Base-by-base conservation (phyloP, 768 basidiomycete species). In the Hemileccinum impolitum region DNA sequence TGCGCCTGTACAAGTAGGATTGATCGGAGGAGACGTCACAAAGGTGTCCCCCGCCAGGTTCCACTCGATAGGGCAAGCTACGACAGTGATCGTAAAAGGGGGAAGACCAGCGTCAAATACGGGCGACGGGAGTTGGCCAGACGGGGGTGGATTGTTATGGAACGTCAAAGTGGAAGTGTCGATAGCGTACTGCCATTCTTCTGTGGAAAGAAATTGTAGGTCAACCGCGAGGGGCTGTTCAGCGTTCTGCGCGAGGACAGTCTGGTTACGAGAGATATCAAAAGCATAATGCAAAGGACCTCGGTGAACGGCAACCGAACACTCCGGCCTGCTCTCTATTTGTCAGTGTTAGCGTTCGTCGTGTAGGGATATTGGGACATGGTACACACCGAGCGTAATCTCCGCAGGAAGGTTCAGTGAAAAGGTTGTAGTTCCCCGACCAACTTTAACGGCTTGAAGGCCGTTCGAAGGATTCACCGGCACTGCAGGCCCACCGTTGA, bases 1-100 rank as follows among this genome's bases (percentile, higher is more conserved):
- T 47, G 46, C n/a, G 3, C 75, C 77, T 1, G 66, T 70, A 52
- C 78, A 80, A 37, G 65, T 49, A 0, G 76, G 75, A 46, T 68
- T 68, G 0, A 73, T 75, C 8, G 68, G 69, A 28, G 78, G 79
- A 38, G 73, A 50, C 15, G 55, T 58, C 25, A 18, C 48, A 17
- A 50, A 50, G 17, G 28, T 34, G 5, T n/a, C 34, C 19, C 39
- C 25, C 2, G 40, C 34, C 15, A 43, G 26, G 23, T 43, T 43
- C 47, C 40, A 48, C 25, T 35, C 25, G 0, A 48, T 25, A 15
- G 18, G 47, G 25, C 40, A 43, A 43, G 34, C 47, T 10, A 26
- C 13, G 25, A 8, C 25, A 28, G 39, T 36, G 23, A 47, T 47
- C 13, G 46, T 41, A 18, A 32, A 40, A 8, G 43, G 37, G 18